phyloP scores from a whole-genome alignment of 176 grass and related monocot species.

The Elymus sibiricus region DNA sequence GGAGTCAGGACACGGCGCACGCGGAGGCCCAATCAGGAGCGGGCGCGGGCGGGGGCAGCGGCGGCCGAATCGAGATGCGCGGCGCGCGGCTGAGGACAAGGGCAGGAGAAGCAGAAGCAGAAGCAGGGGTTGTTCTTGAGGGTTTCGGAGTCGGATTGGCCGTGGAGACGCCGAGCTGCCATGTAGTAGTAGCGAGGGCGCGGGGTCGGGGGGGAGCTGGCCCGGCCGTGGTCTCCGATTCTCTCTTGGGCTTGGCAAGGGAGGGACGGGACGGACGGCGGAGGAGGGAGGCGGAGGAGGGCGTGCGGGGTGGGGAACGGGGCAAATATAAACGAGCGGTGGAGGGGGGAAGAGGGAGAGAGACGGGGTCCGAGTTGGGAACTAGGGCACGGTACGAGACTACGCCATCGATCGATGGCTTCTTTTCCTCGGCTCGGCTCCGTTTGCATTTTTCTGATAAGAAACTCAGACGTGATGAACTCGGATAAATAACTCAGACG shows the following conservation, averaged over 20 bases:
- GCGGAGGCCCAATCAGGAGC: slow-evolving; percentile 33
- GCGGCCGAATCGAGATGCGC: slow-evolving; percentile 2
- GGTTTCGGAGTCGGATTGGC: slow-evolving; percentile 27
- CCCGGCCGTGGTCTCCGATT: slow-evolving; percentile 10
- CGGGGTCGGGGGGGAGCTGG: background rate
- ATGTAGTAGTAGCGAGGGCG: slow-evolving; percentile 43
- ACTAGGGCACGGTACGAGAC: slow-evolving; percentile 29
- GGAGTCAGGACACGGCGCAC: slow-evolving; percentile 43
- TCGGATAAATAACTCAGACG: too few relatives aligned
- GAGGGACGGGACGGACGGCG: too few relatives aligned
- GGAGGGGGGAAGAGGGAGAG: slow-evolving; percentile 17
- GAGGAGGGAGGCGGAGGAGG: background rate
- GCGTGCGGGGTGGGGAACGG: background rate
- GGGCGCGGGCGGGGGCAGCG: background rate
- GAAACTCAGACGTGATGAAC: too few relatives aligned
- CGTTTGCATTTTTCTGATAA: too few relatives aligned
- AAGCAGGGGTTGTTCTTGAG: slow-evolving; percentile 34
- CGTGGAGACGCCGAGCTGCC: slow-evolving; percentile 44
- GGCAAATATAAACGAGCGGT: slow-evolving; percentile 40
- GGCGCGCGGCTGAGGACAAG: slow-evolving; percentile 12
- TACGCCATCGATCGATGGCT: background rate
- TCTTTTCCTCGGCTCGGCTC: background rate
- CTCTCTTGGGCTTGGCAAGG: background rate
- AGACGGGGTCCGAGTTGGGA: background rate
- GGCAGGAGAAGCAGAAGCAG: slow-evolving; percentile 33